Evolutionary conservation across 2,329 filamentous ascomycete genomes (phyloP), one percentile per base, ranked within the genome.

Genomic region (Scytalidium sp.): DNA sequence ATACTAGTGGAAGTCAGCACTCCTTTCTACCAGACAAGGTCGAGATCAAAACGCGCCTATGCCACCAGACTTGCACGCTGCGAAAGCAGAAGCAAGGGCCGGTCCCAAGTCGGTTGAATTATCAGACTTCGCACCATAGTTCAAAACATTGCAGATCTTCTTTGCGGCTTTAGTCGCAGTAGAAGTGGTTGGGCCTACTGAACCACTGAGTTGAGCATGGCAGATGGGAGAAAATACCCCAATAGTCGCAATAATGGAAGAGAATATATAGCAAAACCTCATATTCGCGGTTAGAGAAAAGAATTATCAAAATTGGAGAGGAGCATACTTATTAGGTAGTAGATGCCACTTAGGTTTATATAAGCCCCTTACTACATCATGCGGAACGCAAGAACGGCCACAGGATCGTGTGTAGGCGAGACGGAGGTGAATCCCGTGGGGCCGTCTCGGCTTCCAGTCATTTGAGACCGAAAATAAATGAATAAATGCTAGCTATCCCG

Each of bases 121-220:
- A 53, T 74, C 71, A 2, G 73, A 72, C 20, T 66, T 67, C n/a
- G 66, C 75, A 9, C 75, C 74, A 55, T 76, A 76, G 42, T 68
- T 56, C 42, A 72, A 64, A 41, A 78, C 72, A 58, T 72, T 71
- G 61, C 74, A 78, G 8, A 68, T 44, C 49, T 60, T 59, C 6
- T n/a, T 50, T 7, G 55, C 52, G 9, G 48, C 52, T 36, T 63
- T 64, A 2, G 47, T n/a, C n/a, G 55, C 56, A 3, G 53, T 56
- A 8, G 51, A 49, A 3, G 60, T 62, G 7, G 53, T 56, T 17
- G 61, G 62, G 8, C 61, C 62, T 29, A 64, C 61, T 40, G 53
- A 52, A 7, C 57, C 57, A 9, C 54, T 57, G 25, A 60, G 53
- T 22, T 60, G 58, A 17, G 54, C 57, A 3, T 5, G 8, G 21